Base-by-base conservation (phyloP, 2,329 filamentous ascomycete genomes). In the Fusarium mundagurra region DNA sequence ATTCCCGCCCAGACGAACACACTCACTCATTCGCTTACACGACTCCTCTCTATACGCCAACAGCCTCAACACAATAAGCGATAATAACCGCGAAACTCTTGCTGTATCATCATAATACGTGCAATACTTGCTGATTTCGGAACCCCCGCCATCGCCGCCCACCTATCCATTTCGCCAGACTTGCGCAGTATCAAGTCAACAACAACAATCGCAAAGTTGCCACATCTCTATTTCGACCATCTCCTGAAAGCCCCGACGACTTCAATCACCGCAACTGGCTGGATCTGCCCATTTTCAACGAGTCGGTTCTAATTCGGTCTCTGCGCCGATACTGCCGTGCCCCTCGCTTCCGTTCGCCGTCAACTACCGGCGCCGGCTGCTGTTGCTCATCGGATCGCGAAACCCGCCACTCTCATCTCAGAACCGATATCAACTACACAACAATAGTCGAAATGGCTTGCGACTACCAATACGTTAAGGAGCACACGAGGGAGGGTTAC, bases 401-500 rank as follows among this genome's bases (percentile, higher is more conserved):
- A 65, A 69, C 67, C 55, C 51, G 55, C 66, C 64, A 62, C 51
- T 55, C 53, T 43, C 47, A 45, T 62, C 71, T 66, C 54, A 60
- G 38, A 58, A 34, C 27, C 33, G 36, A 39, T 27, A 54, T 41
- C 66, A 64, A 61, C 47, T 64, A 66, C 36, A 50, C 27, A 48
- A 24, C n/a, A 41, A 64, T 45, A 54, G 38, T 17, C 38, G 47
- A 67, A 60, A 81, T 80, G 79, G 68, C 78, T 29, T 76, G 69
- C 74, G 79, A 82, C 72, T 82, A 81, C 62, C 70, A 80, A 71
- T 82, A 78, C 62, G 81, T 82, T 58, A 78, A 78, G 78, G 72
- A 80, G 51, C 81, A 80, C 74, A 83, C 81, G 11, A 79, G 74
- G 41, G 77, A 79, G 54, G 78, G 69, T 64, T 93, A 93, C 83